Conservation (phyloP, 345 rosid species). For the Acer yangbiense region DNA sequence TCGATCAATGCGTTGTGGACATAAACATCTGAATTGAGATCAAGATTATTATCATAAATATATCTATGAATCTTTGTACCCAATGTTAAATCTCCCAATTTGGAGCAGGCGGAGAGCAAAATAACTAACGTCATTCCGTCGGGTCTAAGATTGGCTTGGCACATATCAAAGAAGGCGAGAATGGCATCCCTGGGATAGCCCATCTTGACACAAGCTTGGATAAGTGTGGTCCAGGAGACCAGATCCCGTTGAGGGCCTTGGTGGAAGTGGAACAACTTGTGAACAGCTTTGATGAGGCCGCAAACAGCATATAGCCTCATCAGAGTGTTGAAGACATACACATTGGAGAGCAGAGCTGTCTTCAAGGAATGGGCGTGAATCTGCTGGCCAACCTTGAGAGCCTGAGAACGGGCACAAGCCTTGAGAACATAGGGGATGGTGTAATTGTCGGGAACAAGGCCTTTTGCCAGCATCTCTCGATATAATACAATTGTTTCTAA, state of each 20-base stretch:
- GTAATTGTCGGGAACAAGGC: constrained; percentile 39
- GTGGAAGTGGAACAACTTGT: constrained; percentile 41
- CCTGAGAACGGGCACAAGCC: constrained; percentile 34
- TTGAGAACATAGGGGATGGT: constrained; percentile 51
- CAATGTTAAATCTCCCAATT: constrained; percentile 46
- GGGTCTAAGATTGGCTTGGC: constrained; percentile 25
- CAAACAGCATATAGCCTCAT: constrained; percentile 48
- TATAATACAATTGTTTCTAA: constrained; percentile 30
- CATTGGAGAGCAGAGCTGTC: constrained; percentile 33
- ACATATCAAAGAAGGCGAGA: constrained; percentile 41
- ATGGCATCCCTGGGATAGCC: constrained; percentile 39
- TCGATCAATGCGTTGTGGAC: constrained; percentile 49
- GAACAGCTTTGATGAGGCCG: constrained; percentile 34
- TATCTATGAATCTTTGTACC: constrained; percentile 40
- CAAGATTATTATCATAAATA: constrained; percentile 26
- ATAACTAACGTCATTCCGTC: constrained; percentile 44
- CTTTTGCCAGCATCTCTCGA: constrained; percentile 35
- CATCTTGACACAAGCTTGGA: constrained; percentile 47
- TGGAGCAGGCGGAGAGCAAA: constrained; percentile 53
- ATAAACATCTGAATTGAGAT: constrained; percentile 46
- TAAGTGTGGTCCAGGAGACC: constrained; percentile 56
- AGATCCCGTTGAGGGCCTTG: constrained; percentile 39
- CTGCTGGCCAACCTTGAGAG: constrained; percentile 38
- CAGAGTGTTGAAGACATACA: constrained; percentile 46
- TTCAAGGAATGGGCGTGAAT: constrained; percentile 47